Evolutionary conservation across 1,139 yeast genomes (phyloP).

Genomic region (Debaryomycetaceae sp.): DNA sequence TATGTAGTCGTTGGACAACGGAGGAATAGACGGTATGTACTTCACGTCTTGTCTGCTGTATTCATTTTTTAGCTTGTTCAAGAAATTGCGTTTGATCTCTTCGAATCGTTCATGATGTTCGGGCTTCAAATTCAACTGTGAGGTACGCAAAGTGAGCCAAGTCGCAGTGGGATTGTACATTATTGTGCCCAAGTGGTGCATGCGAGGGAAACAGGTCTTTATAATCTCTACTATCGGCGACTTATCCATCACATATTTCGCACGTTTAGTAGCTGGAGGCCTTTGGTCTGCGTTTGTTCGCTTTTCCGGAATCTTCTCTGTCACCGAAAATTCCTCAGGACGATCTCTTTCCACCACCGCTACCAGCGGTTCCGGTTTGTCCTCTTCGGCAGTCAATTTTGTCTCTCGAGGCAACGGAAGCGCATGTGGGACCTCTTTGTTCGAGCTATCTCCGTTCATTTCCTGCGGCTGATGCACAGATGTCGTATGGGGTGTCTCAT

Average conservation of each 20-base stretch:
- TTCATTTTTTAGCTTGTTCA: constrained; percentile 20
- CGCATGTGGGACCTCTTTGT: constrained; percentile 2
- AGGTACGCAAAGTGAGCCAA: constrained; percentile 38
- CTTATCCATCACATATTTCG: constrained; percentile 25
- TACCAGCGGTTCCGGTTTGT: not conserved
- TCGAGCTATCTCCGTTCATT: not conserved
- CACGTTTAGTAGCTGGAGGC: not conserved
- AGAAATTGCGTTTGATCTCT: constrained; percentile 26
- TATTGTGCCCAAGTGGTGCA: constrained; percentile 57
- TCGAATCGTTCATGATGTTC: constrained; percentile 31
- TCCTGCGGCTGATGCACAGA: not conserved
- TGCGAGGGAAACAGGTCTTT: constrained; percentile 39
- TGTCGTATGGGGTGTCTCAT: not conserved
- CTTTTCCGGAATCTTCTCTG: not conserved
- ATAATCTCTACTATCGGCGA: constrained; percentile 45
- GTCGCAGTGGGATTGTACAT: constrained; percentile 58
- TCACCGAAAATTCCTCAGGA: not conserved
- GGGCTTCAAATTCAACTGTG: constrained; percentile 29
- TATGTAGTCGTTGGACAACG: constrained; percentile 50
- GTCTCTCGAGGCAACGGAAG: not conserved
- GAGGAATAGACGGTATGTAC: constrained; percentile 42
- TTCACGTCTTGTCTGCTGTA: constrained; percentile 12
- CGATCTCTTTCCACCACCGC: not conserved
- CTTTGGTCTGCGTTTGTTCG: not conserved
- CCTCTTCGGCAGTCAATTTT: not conserved